Percentiles rank a stretch among this genome's conserved stretches.
Evolutionary conservation across 257 asterid genomes (phyloP).

Genomic region (Solanum pimpinellifolium): DNA sequence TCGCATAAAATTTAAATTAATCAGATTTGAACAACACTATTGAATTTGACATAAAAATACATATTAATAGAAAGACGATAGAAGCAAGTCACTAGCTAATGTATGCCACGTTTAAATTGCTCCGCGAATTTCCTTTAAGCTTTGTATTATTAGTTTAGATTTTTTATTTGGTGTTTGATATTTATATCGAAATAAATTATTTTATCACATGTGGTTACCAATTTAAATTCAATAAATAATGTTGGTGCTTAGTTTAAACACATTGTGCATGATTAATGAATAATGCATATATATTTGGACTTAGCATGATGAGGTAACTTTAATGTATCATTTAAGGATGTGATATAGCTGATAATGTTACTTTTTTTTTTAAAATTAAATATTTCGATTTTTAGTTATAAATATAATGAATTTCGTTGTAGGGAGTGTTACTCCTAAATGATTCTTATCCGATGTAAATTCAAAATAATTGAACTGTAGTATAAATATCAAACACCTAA

Average conservation of each 20-base stretch:
- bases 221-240: not conserved
- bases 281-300: not conserved
- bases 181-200: too few relatives aligned
- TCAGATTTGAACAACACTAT: not conserved
- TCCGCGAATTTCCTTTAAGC: not conserved
- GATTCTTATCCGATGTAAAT: not conserved
- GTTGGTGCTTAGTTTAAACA: not conserved
- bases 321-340: not conserved
- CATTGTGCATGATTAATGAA: not conserved
- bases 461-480: not conserved
- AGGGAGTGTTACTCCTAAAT: not conserved
- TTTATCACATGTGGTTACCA: not conserved
- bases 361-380: not conserved
- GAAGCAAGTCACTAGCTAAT: not conserved
- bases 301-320: not conserved
- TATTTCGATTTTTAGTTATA: not conserved
- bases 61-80: not conserved
- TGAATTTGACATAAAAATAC: not conserved
- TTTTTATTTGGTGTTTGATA: too few relatives aligned
- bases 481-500: fast-evolving
- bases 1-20: not conserved
- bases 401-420: fast-evolving
- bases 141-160: not conserved
- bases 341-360: too few relatives aligned
- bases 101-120: not conserved